Evolutionary conservation across 306 rosid species (phyloP), one percentile per base, ranked within the genome.

Genomic region (Pyrus communis): DNA sequence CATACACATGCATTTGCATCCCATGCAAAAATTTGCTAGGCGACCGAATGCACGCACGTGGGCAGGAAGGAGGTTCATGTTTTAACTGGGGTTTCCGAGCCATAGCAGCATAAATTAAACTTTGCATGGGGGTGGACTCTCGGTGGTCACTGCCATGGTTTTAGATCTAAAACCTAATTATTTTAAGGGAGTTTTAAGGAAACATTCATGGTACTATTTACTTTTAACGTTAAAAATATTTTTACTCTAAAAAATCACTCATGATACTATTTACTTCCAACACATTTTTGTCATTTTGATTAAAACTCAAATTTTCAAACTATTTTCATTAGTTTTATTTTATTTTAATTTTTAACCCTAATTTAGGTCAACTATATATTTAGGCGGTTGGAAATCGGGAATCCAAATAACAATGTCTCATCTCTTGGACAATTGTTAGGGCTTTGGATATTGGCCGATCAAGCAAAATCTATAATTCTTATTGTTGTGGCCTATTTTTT

Each of bases 41-140:
- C 77, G 82, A 85, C 38, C 38, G 71, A 67, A 60, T 74, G 65
- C 51, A 49, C 43, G 43, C 90, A 80, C 89, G 58, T 87, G 88
- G 67, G 33, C 4, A 45, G 28, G 85, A 13, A 27, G 43, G 23
- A 18, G 23, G 23, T 17, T 21, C 58, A 4, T 21, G 10, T 45
- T 35, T 25, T 55, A n/a, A 18, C 78, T 67, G 19, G 76, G 58
- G 61, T 73, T 73, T 49, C 52, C 15, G 76, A 73, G 76, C 85
- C 72, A 35, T 59, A 42, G 2, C 21, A 27, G 25, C 40, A 58
- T 55, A 46, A 9, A 35, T 9, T 3, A 30, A 30, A 59, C 9
- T 60, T 22, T 19, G 9, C 3, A 31, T 9, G 68, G 23, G 2
- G n/a, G 18, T 14, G 9, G 33, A 13, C 35, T 13, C 65, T 3